Evolutionary conservation across 2,329 filamentous ascomycete genomes (phyloP), one percentile per base, ranked within the genome.

Genomic region (Monosporascus sp.): DNA sequence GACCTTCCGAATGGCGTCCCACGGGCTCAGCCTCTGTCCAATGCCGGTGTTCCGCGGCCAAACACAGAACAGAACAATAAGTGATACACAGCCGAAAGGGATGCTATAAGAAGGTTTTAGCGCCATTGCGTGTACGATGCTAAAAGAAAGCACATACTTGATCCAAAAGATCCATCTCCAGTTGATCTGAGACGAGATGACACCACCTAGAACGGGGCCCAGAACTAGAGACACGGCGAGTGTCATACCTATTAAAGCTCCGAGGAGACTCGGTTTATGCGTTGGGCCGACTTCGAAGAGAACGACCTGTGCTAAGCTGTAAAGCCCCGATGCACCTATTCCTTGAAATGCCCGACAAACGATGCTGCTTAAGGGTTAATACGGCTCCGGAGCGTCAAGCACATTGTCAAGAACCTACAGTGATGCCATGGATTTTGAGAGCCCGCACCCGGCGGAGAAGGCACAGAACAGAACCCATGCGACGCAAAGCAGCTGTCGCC

Each of bases 131-230:
- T 28, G 6, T 7, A 18, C 14, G 49, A n/a, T 49, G 55, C 44
- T 0, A 53, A 43, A 8, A 49, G 18, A 7, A 22, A 15, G 11
- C 8, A 59, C 75, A 46, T 67, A 84, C 80, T 86, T 86, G 64
- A 85, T 78, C 65, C 80, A 79, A 64, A 85, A 85, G 40, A 85
- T 73, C 72, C 80, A 82, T 49, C 78, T 72, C 82, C 82, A 86
- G 44, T 72, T 74, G 18, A 75, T 74, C 2, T 73, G 67, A n/a
- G 78, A 72, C 1, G 79, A 76, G 22, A 86, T 78, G 3, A 75
- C 69, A 2, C 82, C 82, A 5, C 82, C 82, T 3, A 85, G 66
- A 2, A 85, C 65, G 1, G 82, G 81, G 0, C 82, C 82, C 1
- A 85, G 70, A 3, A 85, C 74, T 58, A 83, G 83, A 0, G 81